Base-by-base conservation (phyloP, 495 filamentous ascomycete species). In the Bacidia rubella region DNA sequence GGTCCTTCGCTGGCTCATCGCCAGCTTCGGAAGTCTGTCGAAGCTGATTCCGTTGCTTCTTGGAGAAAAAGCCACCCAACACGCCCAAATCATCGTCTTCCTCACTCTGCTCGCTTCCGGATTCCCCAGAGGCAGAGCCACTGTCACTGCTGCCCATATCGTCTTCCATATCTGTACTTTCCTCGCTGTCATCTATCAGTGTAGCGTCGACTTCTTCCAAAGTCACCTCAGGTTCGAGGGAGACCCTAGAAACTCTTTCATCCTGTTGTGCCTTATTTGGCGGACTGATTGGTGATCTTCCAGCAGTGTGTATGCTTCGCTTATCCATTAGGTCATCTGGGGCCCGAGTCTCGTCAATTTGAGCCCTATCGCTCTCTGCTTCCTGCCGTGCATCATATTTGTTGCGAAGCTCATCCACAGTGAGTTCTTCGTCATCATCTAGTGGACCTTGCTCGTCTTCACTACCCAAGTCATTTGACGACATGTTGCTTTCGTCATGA, bases 101-200 rank as follows among this genome's bases (percentile, higher is more conserved):
- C 12, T 68, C 74, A 15, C 69, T 75, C 38, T 80, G 74, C 25
- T 75, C 74, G 11, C 68, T 73, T 23, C 72, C 74, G 17, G 67
- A 67, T 15, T 68, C 73, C 10, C 67, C 63, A 1, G 64, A 66
- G 11, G 65, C 70, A 23, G 65, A 68, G 12, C 76, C 71, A 10
- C 80, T 78, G 40, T 84, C 81, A 26, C 85, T 82, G 23, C 78
- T 50, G 21, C 24, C 80, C 65, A 85, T 76, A 56, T 90, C 85
- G 60, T 89, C 83, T 58, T 89, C 82, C 90, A 95, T 95, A 54
- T 90, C 86, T 5, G 85, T 81, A 10, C 86, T 92, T 55, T 85
- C 83, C 58, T 92, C 87, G 39, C 78, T 85, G 52, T 85, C 83
- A 53, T 86, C 83, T 60, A 82, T 67, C 38, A 87, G 67, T 24